These are phyloP conservation scores for Cryphonectria radicalis DNA, from an alignment of 2,329 filamentous ascomycete genomes.

Conservation along the genomic window DNA sequence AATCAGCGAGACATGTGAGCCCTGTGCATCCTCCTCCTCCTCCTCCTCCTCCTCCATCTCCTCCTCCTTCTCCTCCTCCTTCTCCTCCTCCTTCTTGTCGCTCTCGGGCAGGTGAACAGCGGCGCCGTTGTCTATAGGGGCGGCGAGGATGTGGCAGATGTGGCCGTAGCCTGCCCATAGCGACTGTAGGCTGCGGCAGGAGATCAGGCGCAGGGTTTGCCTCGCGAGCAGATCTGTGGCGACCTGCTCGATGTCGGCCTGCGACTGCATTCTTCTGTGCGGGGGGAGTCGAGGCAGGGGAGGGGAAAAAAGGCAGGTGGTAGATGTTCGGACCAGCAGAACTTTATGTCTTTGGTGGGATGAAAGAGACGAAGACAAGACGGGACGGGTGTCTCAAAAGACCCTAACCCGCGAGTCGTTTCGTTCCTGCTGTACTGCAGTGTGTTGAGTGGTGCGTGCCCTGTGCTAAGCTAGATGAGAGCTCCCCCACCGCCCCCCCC, in stretches of 20 bases:
- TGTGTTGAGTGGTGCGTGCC: not conserved
- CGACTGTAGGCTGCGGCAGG: constrained; percentile 45
- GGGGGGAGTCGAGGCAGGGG: not conserved
- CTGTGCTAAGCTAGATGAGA: not conserved
- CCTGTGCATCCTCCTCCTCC: too few relatives aligned
- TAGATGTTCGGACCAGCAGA: not conserved
- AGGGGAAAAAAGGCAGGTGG: not conserved
- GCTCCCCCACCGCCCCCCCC: not conserved
- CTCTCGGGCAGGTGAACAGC: not conserved
- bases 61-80: too few relatives aligned
- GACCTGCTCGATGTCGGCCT: constrained; percentile 17
- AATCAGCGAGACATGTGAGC: constrained; percentile 47
- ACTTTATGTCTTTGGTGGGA: not conserved
- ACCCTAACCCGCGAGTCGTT: not conserved
- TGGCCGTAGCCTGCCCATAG: constrained; percentile 59
- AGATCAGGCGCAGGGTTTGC: constrained; percentile 37
- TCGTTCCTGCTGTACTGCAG: not conserved
- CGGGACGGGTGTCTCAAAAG: not conserved
- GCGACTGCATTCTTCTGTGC: constrained; percentile 17
- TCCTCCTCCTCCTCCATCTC: not conserved
- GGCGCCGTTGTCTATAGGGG: constrained; percentile 31
- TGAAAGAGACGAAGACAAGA: not conserved
- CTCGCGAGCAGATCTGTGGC: constrained; percentile 18
- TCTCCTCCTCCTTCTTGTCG: not conserved
- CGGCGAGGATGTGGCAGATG: constrained; percentile 59